These are phyloP conservation scores for Coniferiporia weirii DNA, from an alignment of 1,284 basidiomycete genomes.

Conservation along the genomic window DNA sequence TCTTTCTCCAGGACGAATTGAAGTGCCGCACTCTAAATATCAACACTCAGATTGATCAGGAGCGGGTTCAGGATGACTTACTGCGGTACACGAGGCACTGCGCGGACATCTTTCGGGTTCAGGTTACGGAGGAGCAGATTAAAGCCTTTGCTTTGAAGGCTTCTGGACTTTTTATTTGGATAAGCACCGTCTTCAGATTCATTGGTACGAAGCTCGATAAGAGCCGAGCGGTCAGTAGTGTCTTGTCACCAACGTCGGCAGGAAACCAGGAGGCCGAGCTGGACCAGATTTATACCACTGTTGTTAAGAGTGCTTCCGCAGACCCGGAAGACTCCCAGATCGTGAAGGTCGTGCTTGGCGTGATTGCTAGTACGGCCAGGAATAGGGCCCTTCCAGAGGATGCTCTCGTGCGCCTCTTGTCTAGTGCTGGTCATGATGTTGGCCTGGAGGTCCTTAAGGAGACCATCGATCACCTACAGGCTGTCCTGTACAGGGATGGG, in stretches of 20 bases:
- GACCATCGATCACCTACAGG: neutral
- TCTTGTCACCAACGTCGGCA: neutral
- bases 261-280: neutral
- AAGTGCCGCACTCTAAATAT: neutral
- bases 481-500: conserved; percentile 2
- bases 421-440: neutral
- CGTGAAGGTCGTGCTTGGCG: neutral
- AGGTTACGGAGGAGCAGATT: conserved; percentile 16
- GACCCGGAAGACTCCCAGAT: neutral
- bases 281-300: neutral
- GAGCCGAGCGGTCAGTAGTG: neutral
- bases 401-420: neutral
- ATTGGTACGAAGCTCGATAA: conserved; percentile 15
- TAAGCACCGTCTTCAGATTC: conserved; percentile 26
- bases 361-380: conserved; percentile 1
- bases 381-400: conserved; percentile 3
- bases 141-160: conserved; percentile 23
- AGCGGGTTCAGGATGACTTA: neutral
- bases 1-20: neutral
- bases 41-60: neutral
- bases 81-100: neutral
- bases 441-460: neutral
- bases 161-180: conserved; percentile 28
- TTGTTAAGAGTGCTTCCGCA: neutral
- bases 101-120: neutral